Conservation (phyloP, 2,329 filamentous ascomycete genomes). For the Aspergillus sojae region DNA sequence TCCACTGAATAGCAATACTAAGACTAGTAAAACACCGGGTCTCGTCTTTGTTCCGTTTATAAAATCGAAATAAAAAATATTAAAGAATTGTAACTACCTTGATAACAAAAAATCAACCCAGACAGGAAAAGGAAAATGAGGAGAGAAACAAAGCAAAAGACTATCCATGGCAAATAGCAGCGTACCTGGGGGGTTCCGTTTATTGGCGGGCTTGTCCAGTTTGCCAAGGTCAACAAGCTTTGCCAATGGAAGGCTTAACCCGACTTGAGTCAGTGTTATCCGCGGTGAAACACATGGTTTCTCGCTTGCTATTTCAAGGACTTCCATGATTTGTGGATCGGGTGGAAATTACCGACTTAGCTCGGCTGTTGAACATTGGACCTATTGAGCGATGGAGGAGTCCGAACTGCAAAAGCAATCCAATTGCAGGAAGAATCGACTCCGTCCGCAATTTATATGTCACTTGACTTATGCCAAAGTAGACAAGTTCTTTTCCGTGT, state of each 20-base stretch:
- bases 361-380: neutral
- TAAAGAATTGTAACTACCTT: too few species aligned
- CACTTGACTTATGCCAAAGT: neutral
- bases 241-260: neutral
- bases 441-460: neutral
- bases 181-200: too few species aligned
- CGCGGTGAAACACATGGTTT: neutral
- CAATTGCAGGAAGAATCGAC: neutral
- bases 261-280: neutral
- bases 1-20: too few species aligned
- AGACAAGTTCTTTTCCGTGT: too few species aligned
- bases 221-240: neutral
- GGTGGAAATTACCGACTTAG: neutral
- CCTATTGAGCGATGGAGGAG: neutral
- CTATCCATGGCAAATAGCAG: too few species aligned
- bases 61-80: too few species aligned
- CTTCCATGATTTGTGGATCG: neutral
- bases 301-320: neutral
- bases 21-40: too few species aligned
- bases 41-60: too few species aligned
- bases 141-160: too few species aligned
- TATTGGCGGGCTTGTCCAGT: neutral
- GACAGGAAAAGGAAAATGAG: too few species aligned
- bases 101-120: too few species aligned
- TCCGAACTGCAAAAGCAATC: neutral